Evolutionary conservation across 192 early-diverging fungal species (phyloP).

Genomic region (Umbelopsis vinacea): DNA sequence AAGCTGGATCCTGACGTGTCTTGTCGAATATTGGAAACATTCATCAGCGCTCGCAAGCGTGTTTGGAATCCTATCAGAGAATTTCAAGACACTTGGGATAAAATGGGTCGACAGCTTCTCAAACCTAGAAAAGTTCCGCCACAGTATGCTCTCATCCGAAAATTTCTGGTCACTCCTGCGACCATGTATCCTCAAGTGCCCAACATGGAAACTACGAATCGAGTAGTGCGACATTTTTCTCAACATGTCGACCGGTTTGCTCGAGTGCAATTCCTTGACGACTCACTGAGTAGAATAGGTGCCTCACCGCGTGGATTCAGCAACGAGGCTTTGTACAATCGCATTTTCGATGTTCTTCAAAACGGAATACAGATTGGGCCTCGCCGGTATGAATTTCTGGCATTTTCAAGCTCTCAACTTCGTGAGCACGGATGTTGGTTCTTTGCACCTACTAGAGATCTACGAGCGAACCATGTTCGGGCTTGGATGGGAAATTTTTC

Average conservation of each 20-base stretch:
- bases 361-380: conserved; percentile 61
- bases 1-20: conserved; percentile 30
- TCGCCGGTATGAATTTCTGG: conserved; percentile 62
- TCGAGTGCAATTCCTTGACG: conserved; percentile 73
- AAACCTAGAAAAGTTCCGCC: conserved; percentile 40
- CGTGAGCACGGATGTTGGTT: conserved; percentile 74
- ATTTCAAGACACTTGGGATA: conserved; percentile 30
- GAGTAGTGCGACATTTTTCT: conserved; percentile 66
- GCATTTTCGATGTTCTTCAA: conserved; percentile 51
- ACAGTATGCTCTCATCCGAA: conserved; percentile 55
- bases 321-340: conserved; percentile 52
- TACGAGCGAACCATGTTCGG: conserved; percentile 58
- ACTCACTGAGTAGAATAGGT: conserved; percentile 49
- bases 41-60: conserved; percentile 34
- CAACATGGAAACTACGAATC: conserved; percentile 71
- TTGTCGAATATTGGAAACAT: conserved; percentile 41
- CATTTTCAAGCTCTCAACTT: conserved; percentile 66
- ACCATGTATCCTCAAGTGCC: conserved; percentile 66
- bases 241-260: conserved; percentile 60
- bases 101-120: conserved; percentile 21
- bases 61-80: conserved; percentile 43
- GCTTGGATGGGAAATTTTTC: conserved; percentile 76
- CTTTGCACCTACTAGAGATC: conserved; percentile 54
- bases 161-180: conserved; percentile 71
- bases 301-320: conserved; percentile 26